phyloP scores from a whole-genome alignment of 148 eudicot genomes.

The Agrostemma githago region DNA sequence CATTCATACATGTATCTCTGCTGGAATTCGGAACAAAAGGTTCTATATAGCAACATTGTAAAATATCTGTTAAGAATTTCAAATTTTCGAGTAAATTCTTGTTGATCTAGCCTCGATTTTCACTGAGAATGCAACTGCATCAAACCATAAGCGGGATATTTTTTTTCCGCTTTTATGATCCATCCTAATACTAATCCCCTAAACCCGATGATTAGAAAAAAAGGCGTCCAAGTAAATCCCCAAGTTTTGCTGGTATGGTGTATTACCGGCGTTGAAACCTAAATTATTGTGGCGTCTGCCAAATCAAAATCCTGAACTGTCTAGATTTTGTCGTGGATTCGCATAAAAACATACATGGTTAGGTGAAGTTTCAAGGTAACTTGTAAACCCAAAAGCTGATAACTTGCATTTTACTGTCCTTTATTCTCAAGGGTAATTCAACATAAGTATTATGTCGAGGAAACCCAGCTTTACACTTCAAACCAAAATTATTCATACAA shows the following conservation, averaged over 20 bases:
- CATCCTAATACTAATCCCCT: background rate
- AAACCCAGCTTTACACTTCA: constrained; percentile 26
- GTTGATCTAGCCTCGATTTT: background rate
- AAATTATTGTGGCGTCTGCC: background rate
- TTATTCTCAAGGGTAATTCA: constrained; percentile 23
- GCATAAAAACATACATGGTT: background rate
- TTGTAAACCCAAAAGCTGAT: constrained; percentile 36
- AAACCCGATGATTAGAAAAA: background rate
- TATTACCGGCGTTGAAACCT: background rate
- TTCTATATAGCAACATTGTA: constrained; percentile 9
- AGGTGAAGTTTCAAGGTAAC: constrained; percentile 11
- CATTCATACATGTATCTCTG: background rate
- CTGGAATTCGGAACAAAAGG: background rate
- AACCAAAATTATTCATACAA: constrained; percentile 9
- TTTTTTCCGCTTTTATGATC: background rate
- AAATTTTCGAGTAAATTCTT: background rate
- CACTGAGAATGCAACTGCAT: background rate
- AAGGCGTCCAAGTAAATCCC: background rate
- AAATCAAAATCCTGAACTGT: background rate
- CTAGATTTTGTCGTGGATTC: background rate
- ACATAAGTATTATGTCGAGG: constrained; percentile 17
- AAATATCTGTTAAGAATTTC: background rate
- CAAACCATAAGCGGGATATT: background rate
- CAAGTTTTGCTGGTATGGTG: background rate
- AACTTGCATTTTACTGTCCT: constrained; percentile 31